phyloP scores from a whole-genome alignment of 2,329 filamentous ascomycete genomes.

The Neospermospora avenae region DNA sequence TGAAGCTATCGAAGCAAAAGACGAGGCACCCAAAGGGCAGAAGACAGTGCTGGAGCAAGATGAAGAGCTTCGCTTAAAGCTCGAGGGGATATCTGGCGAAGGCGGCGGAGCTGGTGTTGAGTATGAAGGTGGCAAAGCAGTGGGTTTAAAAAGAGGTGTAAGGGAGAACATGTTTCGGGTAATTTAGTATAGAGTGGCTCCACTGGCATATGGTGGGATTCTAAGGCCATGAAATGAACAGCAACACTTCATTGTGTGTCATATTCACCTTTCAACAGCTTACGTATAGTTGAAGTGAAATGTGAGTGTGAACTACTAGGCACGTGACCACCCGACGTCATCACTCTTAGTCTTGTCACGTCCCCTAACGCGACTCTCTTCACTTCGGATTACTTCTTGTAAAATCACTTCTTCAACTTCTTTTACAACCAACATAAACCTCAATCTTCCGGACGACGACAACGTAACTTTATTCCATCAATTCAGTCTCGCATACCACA shows the following conservation, averaged over 20 bases:
- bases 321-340: conserved; percentile 9
- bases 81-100: conserved; percentile 65
- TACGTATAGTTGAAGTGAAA: not conserved
- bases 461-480: not conserved
- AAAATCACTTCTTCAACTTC: not conserved
- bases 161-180: conserved; percentile 75
- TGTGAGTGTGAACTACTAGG: not conserved
- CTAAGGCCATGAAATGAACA: not conserved
- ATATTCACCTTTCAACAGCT: not conserved
- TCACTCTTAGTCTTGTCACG: not conserved
- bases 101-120: conserved; percentile 70
- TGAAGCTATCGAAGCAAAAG: not conserved
- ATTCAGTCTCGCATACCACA: not conserved
- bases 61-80: conserved; percentile 60
- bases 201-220: not conserved
- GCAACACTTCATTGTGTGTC: not conserved
- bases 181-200: conserved; percentile 45
- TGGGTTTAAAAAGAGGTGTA: conserved; percentile 70
- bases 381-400: not conserved
- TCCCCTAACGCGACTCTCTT: not conserved
- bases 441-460: too few relatives aligned
- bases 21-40: too few relatives aligned
- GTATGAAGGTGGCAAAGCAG: conserved; percentile 70
- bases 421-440: not conserved
- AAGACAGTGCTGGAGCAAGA: conserved; percentile 41